Conservation (phyloP, 768 basidiomycete genomes). For the Cystobasidium tubakii region DNA sequence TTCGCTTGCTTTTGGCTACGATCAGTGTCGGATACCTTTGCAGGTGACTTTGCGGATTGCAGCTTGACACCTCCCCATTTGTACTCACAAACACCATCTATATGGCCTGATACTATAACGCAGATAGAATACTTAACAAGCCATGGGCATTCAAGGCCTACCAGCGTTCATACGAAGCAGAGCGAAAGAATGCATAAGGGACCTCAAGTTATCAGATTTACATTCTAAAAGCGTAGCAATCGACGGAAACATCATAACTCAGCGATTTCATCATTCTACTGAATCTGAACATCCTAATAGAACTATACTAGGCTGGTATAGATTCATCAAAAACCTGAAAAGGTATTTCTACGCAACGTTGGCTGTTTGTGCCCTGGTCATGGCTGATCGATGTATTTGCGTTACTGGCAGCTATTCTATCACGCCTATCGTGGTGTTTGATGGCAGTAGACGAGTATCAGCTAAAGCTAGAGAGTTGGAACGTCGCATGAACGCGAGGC, state of each 20-base stretch:
- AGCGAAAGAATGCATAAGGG: conserved; percentile 16
- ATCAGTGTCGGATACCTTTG: no score
- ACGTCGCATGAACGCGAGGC: conserved; percentile 20
- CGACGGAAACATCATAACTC: conserved; percentile 27
- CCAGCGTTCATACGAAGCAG: conserved; percentile 1
- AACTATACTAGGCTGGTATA: conserved; percentile 33
- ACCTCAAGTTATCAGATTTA: conserved; percentile 8
- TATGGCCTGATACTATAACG: neutral
- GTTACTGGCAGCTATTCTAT: conserved; percentile 16
- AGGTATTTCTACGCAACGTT: neutral
- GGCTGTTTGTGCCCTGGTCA: no score
- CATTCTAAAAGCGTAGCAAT: conserved; percentile 8
- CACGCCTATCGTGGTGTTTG: conserved; percentile 35
- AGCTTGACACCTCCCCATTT: no score
- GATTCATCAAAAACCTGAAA: conserved; percentile 33
- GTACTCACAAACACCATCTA: no score
- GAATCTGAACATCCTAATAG: conserved; percentile 23
- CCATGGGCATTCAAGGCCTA: conserved; percentile 25
- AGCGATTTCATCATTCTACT: conserved; percentile 25
- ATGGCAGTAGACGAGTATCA: conserved; percentile 26
- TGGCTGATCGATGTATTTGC: neutral
- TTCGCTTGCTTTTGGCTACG: no score
- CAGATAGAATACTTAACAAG: neutral
- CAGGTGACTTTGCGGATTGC: no score
- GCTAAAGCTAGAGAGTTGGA: conserved; percentile 32